phyloP scores from a whole-genome alignment of 192 early-diverging fungal species.

The Ambispora gerdemannii region DNA sequence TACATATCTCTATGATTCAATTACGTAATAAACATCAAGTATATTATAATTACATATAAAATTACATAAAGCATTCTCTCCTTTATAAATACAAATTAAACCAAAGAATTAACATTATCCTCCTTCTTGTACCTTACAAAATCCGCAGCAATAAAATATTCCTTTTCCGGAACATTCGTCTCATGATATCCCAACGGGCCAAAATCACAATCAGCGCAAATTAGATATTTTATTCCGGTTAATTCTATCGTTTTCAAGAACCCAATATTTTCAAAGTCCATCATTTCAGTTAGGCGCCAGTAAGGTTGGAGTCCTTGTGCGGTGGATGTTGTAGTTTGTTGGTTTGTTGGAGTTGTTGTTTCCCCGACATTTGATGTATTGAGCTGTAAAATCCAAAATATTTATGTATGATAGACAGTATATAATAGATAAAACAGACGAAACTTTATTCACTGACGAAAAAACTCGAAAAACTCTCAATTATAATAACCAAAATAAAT shows the following conservation, averaged over 20 bases:
- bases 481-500: too few species aligned
- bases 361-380: neutral
- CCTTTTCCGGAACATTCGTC: conserved; percentile 39
- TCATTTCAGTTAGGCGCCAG: conserved; percentile 62
- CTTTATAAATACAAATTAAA: too few species aligned
- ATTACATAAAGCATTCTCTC: too few species aligned
- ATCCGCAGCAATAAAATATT: conserved; percentile 59
- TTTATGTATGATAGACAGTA: too few species aligned
- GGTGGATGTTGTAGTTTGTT: neutral
- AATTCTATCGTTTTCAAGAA: conserved; percentile 56
- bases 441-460: neutral
- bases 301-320: conserved; percentile 38
- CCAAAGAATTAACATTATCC: too few species aligned
- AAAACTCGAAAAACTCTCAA: conserved; percentile 27
- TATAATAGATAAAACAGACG: neutral
- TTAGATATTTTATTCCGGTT: conserved; percentile 60
- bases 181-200: conserved; percentile 72
- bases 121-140: conserved; percentile 69
- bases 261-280: conserved; percentile 77
- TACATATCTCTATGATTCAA: too few species aligned
- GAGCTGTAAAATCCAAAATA: too few species aligned
- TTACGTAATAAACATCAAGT: too few species aligned
- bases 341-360: neutral
- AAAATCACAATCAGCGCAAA: conserved; percentile 74
- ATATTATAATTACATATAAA: too few species aligned